phyloP scores from a whole-genome alignment of 768 basidiomycete genomes.

The Boletellus sp. region DNA sequence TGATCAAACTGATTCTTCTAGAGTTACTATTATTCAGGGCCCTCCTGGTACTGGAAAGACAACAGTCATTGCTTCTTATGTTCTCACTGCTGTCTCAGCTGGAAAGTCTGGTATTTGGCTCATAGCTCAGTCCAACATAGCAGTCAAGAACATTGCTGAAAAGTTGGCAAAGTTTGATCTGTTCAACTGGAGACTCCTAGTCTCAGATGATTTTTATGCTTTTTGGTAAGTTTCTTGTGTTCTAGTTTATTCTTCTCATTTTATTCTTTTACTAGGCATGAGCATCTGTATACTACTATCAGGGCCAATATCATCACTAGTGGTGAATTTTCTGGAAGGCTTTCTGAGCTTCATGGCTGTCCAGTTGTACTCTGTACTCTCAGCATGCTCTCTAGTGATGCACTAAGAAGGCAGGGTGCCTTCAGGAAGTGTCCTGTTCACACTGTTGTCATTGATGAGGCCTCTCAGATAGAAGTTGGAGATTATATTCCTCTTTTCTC shows the following conservation, averaged over 20 bases:
- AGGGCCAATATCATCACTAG: slow-evolving; percentile 50
- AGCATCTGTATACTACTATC: slow-evolving; percentile 62
- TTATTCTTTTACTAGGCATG: slow-evolving; percentile 57
- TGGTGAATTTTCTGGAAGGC: slow-evolving; percentile 29
- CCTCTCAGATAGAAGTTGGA: slow-evolving; percentile 61
- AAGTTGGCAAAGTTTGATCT: slow-evolving; percentile 60
- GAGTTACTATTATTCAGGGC: slow-evolving; percentile 41
- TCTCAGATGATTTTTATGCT: slow-evolving; percentile 65
- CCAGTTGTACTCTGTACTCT: slow-evolving; percentile 73
- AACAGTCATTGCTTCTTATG: slow-evolving; percentile 65
- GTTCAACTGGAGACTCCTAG: slow-evolving; percentile 58
- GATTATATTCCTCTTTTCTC: slow-evolving; percentile 44
- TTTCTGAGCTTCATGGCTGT: slow-evolving; percentile 36
- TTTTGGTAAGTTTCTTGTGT: slow-evolving; percentile 49
- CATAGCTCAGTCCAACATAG: slow-evolving; percentile 81
- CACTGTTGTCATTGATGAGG: slow-evolving; percentile 61
- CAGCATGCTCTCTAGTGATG: slow-evolving; percentile 60
- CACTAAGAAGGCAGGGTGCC: slow-evolving; percentile 14
- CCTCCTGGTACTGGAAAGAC: slow-evolving; percentile 75
- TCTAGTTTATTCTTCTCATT: slow-evolving; percentile 1
- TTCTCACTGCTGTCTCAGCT: slow-evolving; percentile 41
- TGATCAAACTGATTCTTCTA: slow-evolving; percentile 27
- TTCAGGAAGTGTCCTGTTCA: slow-evolving; percentile 36
- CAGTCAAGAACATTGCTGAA: slow-evolving; percentile 86
- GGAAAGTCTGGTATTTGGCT: slow-evolving; percentile 64